phyloP scores from a whole-genome alignment of 2,329 filamentous ascomycete species.

The Biscogniauxia marginata region DNA sequence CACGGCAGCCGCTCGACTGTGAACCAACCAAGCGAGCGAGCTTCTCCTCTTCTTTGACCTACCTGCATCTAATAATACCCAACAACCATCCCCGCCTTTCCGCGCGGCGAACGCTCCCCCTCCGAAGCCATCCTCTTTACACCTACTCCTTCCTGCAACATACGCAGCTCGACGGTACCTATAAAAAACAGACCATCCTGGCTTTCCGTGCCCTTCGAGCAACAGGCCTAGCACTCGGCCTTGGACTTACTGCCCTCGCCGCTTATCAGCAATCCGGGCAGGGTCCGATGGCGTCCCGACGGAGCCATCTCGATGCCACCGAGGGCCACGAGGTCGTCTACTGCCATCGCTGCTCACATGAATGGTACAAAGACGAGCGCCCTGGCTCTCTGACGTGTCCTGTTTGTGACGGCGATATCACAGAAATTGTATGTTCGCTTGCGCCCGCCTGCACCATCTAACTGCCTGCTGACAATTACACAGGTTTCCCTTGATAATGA shows the following conservation, averaged over 20 bases:
- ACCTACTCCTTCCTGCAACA: background rate
- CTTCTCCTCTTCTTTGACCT: background rate
- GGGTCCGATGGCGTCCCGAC: constrained; percentile 38
- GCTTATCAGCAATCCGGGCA: constrained; percentile 48
- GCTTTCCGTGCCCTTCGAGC: constrained; percentile 56
- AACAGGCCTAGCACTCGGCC: constrained; percentile 55
- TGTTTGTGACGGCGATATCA: constrained; percentile 73
- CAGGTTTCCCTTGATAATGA: constrained; percentile 60
- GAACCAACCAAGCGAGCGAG: background rate
- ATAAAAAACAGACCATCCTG: constrained; percentile 42
- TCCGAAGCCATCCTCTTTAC: background rate
- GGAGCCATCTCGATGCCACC: constrained; percentile 48
- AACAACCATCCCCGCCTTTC: background rate
- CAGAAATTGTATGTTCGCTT: constrained; percentile 74
- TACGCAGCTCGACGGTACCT: background rate
- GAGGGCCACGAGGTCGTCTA: constrained; percentile 70
- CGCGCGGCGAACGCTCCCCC: background rate
- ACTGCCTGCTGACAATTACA: constrained; percentile 21
- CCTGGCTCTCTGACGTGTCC: constrained; percentile 66
- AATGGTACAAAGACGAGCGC: constrained; percentile 75
- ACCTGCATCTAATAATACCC: background rate
- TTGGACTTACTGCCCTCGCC: constrained; percentile 57
- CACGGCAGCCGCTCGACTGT: background rate
- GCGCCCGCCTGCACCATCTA: background rate
- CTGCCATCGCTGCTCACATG: constrained; percentile 77